phyloP scores from a whole-genome alignment of 768 basidiomycete genomes.

The Phlebiopsis flavidoalba region DNA sequence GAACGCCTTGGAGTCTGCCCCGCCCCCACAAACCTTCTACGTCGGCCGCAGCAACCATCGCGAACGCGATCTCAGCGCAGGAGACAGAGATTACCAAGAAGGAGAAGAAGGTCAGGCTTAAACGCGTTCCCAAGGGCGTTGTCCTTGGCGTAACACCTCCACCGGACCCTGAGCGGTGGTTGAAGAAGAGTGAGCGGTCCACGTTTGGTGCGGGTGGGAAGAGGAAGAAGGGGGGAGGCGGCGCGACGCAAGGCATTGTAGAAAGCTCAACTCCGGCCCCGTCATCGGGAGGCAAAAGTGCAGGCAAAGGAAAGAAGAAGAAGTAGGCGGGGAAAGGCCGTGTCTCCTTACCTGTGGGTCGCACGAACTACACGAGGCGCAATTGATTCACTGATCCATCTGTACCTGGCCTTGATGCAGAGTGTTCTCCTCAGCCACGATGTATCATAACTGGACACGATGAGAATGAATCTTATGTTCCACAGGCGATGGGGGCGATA shows the following conservation, averaged over 20 bases:
- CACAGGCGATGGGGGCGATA: background rate
- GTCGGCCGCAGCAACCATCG: constrained; percentile 22
- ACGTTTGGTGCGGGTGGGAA: constrained; percentile 45
- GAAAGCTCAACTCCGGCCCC: constrained; percentile 26
- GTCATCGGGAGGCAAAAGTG: constrained; percentile 30
- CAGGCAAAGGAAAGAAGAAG: constrained; percentile 62
- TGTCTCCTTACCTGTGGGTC: background rate
- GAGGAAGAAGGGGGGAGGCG: constrained; percentile 48
- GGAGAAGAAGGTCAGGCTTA: constrained; percentile 48
- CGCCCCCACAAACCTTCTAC: constrained; percentile 46
- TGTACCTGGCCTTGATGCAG: background rate
- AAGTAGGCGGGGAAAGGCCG: constrained; percentile 34
- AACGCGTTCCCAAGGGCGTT: constrained; percentile 72
- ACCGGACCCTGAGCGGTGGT: constrained; percentile 84
- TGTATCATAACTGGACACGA: background rate
- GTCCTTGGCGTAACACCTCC: constrained; percentile 73
- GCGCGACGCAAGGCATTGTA: constrained; percentile 67
- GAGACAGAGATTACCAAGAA: constrained; percentile 26
- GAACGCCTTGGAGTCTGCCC: constrained; percentile 53
- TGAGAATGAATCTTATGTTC: background rate
- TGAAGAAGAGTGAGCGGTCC: constrained; percentile 80
- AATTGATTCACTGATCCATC: background rate
- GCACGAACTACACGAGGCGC: too few relatives aligned
- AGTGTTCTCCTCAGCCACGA: background rate
- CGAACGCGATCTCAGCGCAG: constrained; percentile 24